phyloP scores from a whole-genome alignment of 495 filamentous ascomycete species.

The Tuber indicum region DNA sequence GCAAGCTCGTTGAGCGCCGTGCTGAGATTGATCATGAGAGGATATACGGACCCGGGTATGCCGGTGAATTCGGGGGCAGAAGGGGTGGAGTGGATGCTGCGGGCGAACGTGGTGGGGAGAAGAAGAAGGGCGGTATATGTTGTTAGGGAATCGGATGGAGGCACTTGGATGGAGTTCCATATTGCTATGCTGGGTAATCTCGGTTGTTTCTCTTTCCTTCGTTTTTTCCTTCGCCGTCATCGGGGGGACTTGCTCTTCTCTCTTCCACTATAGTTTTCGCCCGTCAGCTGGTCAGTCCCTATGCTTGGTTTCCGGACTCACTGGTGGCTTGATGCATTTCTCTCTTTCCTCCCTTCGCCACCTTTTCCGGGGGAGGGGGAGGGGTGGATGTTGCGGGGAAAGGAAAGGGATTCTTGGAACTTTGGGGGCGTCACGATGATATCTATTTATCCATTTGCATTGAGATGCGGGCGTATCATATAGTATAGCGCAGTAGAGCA shows the following conservation, averaged over 20 bases:
- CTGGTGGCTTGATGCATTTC: neutral
- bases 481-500: neutral
- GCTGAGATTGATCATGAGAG: slow-evolving; percentile 38
- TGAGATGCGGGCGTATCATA: neutral
- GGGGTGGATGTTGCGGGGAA: neutral
- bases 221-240: neutral
- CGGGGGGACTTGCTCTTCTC: neutral
- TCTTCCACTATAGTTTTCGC: neutral
- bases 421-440: neutral
- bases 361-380: neutral
- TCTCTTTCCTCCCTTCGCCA: neutral
- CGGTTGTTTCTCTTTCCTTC: neutral
- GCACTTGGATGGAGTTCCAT: neutral
- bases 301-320: neutral
- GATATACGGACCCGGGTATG: slow-evolving; percentile 15
- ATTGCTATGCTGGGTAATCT: neutral
- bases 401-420: neutral
- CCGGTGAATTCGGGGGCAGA: slow-evolving; percentile 18
- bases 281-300: neutral
- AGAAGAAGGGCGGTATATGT: slow-evolving; percentile 31
- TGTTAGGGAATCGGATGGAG: slow-evolving; percentile 19
- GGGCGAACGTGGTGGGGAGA: slow-evolving; percentile 23
- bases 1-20: slow-evolving; percentile 78
- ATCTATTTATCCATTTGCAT: neutral
- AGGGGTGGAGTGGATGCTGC: slow-evolving; percentile 14